These are phyloP conservation scores for Pochonia chlamydosporia DNA, from an alignment of 2,329 filamentous ascomycete genomes.

Conservation along the genomic window DNA sequence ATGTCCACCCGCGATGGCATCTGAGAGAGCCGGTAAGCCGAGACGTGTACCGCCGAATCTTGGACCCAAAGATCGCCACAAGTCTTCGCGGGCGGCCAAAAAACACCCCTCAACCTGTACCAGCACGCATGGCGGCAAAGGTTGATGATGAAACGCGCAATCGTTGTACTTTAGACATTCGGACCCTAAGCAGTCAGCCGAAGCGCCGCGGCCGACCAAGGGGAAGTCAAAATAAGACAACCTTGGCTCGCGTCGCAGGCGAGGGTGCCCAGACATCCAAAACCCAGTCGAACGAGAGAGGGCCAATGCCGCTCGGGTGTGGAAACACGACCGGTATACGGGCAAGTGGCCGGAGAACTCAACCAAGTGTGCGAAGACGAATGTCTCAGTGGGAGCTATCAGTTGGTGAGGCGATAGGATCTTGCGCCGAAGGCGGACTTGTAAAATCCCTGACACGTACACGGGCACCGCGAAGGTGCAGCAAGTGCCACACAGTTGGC, in stretches of 20 bases:
- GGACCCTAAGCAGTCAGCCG: too few relatives aligned
- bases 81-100: background rate
- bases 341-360: too few relatives aligned
- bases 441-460: too few relatives aligned
- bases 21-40: background rate
- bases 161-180: too few relatives aligned
- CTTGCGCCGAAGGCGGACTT: too few relatives aligned
- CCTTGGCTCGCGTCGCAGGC: too few relatives aligned
- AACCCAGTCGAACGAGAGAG: background rate
- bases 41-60: slow-evolving; percentile 4
- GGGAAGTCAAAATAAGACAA: background rate
- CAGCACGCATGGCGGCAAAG: background rate
- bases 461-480: too few relatives aligned
- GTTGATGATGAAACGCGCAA: too few relatives aligned
- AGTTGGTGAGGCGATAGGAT: too few relatives aligned
- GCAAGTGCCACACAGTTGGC: too few relatives aligned
- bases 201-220: background rate
- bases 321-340: background rate
- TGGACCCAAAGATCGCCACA: slow-evolving; percentile 4
- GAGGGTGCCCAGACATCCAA: background rate
- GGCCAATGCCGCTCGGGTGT: too few relatives aligned
- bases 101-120: background rate
- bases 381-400: background rate
- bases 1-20: background rate
- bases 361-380: background rate